Evolutionary conservation across 345 rosid genomes (phyloP).

Genomic region (Theobroma cacao): DNA sequence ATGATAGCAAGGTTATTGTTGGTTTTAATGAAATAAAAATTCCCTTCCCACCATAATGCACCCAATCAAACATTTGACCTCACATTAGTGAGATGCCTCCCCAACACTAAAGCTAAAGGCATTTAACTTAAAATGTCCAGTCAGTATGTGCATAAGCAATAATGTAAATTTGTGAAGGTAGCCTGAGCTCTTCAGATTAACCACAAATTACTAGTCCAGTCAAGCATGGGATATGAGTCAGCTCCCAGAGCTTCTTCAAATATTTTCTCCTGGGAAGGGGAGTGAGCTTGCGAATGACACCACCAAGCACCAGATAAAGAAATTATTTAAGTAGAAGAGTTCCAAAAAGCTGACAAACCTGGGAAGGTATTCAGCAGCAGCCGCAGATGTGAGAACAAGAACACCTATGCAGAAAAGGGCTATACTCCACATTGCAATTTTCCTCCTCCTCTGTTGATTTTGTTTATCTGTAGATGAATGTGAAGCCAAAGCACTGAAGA

Average conservation of each 20-base stretch:
- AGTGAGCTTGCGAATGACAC: neutral
- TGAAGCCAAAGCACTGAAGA: neutral
- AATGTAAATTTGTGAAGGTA: neutral
- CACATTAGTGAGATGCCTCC: neutral
- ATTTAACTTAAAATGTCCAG: neutral
- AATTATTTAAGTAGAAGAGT: neutral
- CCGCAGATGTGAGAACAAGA: constrained; percentile 49
- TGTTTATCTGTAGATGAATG: constrained; percentile 31
- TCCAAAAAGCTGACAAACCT: constrained; percentile 30
- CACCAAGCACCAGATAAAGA: neutral
- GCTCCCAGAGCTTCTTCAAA: neutral
- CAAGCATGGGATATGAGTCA: neutral
- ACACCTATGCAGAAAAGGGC: constrained; percentile 47
- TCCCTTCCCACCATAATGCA: neutral
- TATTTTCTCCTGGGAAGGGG: neutral
- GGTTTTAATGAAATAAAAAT: too few species aligned
- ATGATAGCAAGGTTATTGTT: too few species aligned
- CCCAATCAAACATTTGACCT: neutral
- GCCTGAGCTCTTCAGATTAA: neutral
- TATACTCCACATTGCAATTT: constrained; percentile 62
- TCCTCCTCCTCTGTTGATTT: constrained; percentile 43
- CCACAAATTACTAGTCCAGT: neutral
- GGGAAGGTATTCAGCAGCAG: constrained; percentile 50
- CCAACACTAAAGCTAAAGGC: neutral
- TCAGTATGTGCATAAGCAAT: neutral